Evolutionary conservation across 352 stramenopile genomes (phyloP).

Genomic region (Phytopythium helicoides): DNA sequence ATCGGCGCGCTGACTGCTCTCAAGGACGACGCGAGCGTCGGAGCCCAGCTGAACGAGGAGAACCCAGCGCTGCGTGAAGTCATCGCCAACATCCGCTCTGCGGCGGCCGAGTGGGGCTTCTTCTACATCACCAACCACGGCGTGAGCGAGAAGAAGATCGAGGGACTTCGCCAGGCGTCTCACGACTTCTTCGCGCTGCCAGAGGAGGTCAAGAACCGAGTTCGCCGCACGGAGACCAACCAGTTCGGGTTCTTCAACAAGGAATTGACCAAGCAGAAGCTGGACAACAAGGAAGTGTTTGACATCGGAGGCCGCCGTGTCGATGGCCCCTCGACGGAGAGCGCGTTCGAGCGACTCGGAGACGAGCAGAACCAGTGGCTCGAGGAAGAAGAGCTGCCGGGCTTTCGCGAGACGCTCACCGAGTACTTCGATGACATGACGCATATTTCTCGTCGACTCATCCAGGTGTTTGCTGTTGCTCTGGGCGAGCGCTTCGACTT

Average conservation of each 20-base stretch:
- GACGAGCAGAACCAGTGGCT: constrained; percentile 81
- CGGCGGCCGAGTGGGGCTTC: constrained; percentile 79
- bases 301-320: constrained; percentile 34
- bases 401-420: constrained; percentile 34
- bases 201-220: constrained; percentile 32
- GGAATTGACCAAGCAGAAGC: constrained; percentile 87
- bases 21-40: constrained; percentile 14
- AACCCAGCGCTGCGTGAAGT: constrained; percentile 10
- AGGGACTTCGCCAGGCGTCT: constrained; percentile 45
- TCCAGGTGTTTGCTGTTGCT: constrained; percentile 30
- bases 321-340: constrained; percentile 26
- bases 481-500: constrained; percentile 22
- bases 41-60: background rate
- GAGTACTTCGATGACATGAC: constrained; percentile 24
- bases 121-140: constrained; percentile 86
- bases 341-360: constrained; percentile 51
- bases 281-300: constrained; percentile 84
- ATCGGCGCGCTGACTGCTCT: constrained; percentile 20
- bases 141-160: constrained; percentile 44
- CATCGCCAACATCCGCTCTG: constrained; percentile 35
- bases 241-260: constrained; percentile 87
- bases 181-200: constrained; percentile 78
- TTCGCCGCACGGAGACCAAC: constrained; percentile 71
- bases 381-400: constrained; percentile 17
- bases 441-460: constrained; percentile 22